Conservation (phyloP, 2,329 filamentous ascomycete species). For the Colletotrichum sp. region DNA sequence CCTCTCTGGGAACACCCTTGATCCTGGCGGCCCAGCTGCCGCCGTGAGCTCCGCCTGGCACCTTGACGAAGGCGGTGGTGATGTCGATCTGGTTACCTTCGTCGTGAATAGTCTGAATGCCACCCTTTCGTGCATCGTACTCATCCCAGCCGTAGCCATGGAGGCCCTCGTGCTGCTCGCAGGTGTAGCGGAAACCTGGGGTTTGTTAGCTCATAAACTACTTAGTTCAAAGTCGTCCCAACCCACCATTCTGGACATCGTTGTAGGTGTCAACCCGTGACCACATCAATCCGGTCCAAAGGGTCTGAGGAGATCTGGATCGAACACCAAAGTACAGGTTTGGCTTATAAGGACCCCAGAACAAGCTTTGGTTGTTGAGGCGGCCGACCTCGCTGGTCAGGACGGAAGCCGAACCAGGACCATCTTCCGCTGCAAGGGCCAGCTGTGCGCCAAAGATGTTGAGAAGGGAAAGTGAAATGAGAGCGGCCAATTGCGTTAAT, state of each 20-base stretch:
- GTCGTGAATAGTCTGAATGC: constrained; percentile 90
- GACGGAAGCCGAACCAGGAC: constrained; percentile 33
- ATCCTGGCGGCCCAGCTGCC: constrained; percentile 93
- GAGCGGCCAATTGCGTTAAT: constrained; percentile 29
- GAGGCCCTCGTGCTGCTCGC: constrained; percentile 94
- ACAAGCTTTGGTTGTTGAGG: constrained; percentile 78
- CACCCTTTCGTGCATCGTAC: constrained; percentile 88
- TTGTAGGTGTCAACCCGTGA: constrained; percentile 80
- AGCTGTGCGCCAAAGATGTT: constrained; percentile 25
- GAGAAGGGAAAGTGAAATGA: constrained; percentile 27
- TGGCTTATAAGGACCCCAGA: constrained; percentile 95
- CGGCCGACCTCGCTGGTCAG: constrained; percentile 55
- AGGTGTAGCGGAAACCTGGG: constrained; percentile 89
- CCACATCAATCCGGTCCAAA: constrained; percentile 89
- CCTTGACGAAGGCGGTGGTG: constrained; percentile 91
- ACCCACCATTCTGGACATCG: constrained; percentile 76
- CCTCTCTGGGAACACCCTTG: constrained; percentile 77
- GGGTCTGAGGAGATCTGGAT: constrained; percentile 79
- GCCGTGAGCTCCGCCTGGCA: constrained; percentile 82
- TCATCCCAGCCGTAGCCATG: constrained; percentile 97
- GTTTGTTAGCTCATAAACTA: neutral
- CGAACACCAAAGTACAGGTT: constrained; percentile 94
- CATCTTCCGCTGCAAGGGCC: constrained; percentile 19
- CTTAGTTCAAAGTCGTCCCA: neutral
- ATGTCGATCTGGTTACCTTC: constrained; percentile 87